Evolutionary conservation across 2,329 filamentous ascomycete species (phyloP), one percentile per base, ranked within the genome.

Genomic region (Talaromyces sp.): DNA sequence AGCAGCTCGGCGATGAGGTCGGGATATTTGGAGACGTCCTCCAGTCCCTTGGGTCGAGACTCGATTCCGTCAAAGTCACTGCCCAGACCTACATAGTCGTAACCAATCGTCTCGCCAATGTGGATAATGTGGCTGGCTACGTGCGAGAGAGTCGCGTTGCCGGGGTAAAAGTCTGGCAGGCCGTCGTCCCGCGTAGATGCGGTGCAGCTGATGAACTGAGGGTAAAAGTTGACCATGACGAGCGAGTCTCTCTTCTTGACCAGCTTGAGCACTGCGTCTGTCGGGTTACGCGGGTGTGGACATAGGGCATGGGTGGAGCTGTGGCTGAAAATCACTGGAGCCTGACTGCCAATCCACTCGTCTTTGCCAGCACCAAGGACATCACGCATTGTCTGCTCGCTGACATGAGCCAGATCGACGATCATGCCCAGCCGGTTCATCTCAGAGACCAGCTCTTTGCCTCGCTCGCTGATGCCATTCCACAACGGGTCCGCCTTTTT

Each of bases 391-490:
- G 93, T 96, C 62, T 93, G 89, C 60, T 85, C 83, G 67, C 89
- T 83, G 26, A 87, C 86, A 73, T 97, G 93, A 7, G 89, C 84
- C 38, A 97, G 81, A 71, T 97, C 93, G 46, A 98, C 89, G n/a
- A 97, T 86, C 87, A 97, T 92, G 27, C 93, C 93, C 1, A 97
- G 80, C 3, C 93, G 85, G 73, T 97, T 98, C 93, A 98, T 97
- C 78, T 98, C 93, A 38, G 81, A 80, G 51, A 98, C 80, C 0
- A 97, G 77, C 13, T 81, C 72, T 56, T 84, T 83, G 4, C 93
- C 93, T 1, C 82, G 81, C 0, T 82, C 78, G 62, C 89, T 93
- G 1, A 98, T 81, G 2, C 93, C 93, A 73, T 62, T 84, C 80
- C 73, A 75, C 21, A 70, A 62, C 27, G 70, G 71, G 43, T 71